phyloP scores from a whole-genome alignment of 108 stramenopile genomes.

The Skeletonema costatum region DNA sequence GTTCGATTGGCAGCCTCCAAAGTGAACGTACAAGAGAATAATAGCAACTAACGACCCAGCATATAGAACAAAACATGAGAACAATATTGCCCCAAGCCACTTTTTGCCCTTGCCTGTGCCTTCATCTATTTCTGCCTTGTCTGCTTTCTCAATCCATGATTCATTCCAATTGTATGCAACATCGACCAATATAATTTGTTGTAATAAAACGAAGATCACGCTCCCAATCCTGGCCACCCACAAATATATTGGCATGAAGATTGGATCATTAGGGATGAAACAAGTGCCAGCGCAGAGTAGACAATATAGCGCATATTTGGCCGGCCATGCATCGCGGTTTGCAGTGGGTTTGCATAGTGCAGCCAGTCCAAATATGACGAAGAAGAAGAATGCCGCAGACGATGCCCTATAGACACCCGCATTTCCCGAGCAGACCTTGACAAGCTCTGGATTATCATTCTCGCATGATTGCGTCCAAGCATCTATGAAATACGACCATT shows the following conservation, averaged over 20 bases:
- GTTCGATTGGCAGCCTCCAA: slow-evolving; percentile 77
- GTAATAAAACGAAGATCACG: slow-evolving; percentile 71
- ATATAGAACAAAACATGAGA: slow-evolving; percentile 69
- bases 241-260: slow-evolving; percentile 70
- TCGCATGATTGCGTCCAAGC: slow-evolving; percentile 72
- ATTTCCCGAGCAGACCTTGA: slow-evolving; percentile 73
- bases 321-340: slow-evolving; percentile 86
- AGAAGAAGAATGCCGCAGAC: slow-evolving; percentile 66
- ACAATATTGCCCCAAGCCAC: slow-evolving; percentile 84
- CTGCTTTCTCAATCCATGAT: slow-evolving; percentile 78
- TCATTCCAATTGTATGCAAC: slow-evolving; percentile 90
- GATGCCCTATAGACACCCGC: slow-evolving; percentile 77
- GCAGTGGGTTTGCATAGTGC: slow-evolving; percentile 63
- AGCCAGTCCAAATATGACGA: slow-evolving; percentile 65
- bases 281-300: slow-evolving; percentile 60
- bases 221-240: slow-evolving; percentile 76
- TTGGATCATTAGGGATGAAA: slow-evolving; percentile 82
- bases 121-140: slow-evolving; percentile 64
- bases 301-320: slow-evolving; percentile 81
- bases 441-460: slow-evolving; percentile 21
- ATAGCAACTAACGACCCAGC: slow-evolving; percentile 67
- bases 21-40: slow-evolving; percentile 78
- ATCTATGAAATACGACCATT: slow-evolving; percentile 54
- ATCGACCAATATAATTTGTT: slow-evolving; percentile 87
- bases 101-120: slow-evolving; percentile 72